Percentiles rank a stretch among this genome's conserved stretches.
These are phyloP conservation scores for Neotropicomus parvogracilis DNA, from an alignment of 1,284 basidiomycete species.

Conservation along the genomic window DNA sequence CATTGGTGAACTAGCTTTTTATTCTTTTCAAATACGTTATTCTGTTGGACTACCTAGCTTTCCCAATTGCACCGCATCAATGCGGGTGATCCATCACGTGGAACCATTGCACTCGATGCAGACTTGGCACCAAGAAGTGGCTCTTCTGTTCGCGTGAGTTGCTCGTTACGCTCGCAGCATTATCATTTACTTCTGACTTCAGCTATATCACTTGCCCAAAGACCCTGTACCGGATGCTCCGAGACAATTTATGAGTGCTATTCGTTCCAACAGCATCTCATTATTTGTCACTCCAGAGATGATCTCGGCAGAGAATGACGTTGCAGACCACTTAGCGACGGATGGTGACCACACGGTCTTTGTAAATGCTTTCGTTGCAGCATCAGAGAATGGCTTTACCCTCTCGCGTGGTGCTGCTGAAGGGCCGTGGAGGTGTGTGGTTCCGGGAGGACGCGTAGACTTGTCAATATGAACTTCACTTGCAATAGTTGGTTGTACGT, in stretches of 20 bases:
- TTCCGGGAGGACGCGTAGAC: slow-evolving; percentile 32
- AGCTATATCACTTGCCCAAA: slow-evolving; percentile 22
- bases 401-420: slow-evolving; percentile 28
- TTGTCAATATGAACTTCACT: no score
- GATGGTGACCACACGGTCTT: slow-evolving; percentile 20
- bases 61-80: slow-evolving; percentile 56
- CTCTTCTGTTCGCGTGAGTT: slow-evolving; percentile 56
- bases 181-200: not conserved
- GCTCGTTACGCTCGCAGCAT: not conserved
- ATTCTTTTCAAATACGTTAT: not conserved
- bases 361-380: slow-evolving; percentile 45
- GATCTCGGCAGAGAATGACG: not conserved
- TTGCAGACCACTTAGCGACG: slow-evolving; percentile 1
- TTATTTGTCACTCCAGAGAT: slow-evolving; percentile 22
- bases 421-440: slow-evolving; percentile 39
- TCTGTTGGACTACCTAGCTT: slow-evolving; percentile 30
- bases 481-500: no score
- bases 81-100: slow-evolving; percentile 78
- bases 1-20: not conserved
- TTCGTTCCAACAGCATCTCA: slow-evolving; percentile 14
- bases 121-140: slow-evolving; percentile 56
- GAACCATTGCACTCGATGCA: slow-evolving; percentile 68
- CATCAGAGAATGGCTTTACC: slow-evolving; percentile 59
- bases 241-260: not conserved
- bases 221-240: not conserved